phyloP scores from a whole-genome alignment of 306 rosid genomes.

The Corylus americana region DNA sequence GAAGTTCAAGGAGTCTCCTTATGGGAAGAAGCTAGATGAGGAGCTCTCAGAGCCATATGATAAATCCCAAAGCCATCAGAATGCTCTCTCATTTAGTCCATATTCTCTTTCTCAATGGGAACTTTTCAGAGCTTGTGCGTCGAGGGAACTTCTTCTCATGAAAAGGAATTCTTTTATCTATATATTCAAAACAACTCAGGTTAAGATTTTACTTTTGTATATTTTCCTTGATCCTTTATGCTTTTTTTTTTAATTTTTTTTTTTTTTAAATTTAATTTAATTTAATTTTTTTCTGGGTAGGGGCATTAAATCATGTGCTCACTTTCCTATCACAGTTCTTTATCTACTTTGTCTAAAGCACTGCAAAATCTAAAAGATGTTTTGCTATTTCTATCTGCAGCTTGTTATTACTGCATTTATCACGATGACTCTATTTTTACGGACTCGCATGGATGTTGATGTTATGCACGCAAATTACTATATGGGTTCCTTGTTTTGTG shows the following conservation, averaged over 20 bases:
- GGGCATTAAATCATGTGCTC: not conserved
- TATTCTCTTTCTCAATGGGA: conserved; percentile 48
- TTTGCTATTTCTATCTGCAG: conserved; percentile 29
- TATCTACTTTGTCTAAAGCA: not conserved
- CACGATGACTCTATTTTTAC: conserved; percentile 51
- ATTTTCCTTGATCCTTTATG: not conserved
- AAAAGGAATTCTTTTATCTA: conserved; percentile 39
- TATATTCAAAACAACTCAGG: conserved; percentile 46
- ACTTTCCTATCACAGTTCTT: not conserved
- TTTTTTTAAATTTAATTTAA: too few relatives aligned
- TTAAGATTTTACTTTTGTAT: not conserved
- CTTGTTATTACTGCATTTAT: conserved; percentile 33
- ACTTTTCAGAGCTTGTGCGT: conserved; percentile 43
- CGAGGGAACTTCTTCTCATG: conserved; percentile 51
- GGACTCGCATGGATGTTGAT: conserved; percentile 40
- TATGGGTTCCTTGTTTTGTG: conserved; percentile 47
- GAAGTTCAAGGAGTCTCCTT: conserved; percentile 36
- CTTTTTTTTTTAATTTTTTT: not conserved
- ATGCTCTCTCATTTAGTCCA: conserved; percentile 23
- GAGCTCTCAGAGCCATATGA: conserved; percentile 27
- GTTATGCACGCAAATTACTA: conserved; percentile 35
- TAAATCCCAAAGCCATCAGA: conserved; percentile 21
- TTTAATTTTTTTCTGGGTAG: not conserved
- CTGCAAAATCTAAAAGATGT: not conserved
- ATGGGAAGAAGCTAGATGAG: conserved; percentile 36